Base-by-base conservation (phyloP, 1,139 yeast genomes). In the Candida freyschussii region DNA sequence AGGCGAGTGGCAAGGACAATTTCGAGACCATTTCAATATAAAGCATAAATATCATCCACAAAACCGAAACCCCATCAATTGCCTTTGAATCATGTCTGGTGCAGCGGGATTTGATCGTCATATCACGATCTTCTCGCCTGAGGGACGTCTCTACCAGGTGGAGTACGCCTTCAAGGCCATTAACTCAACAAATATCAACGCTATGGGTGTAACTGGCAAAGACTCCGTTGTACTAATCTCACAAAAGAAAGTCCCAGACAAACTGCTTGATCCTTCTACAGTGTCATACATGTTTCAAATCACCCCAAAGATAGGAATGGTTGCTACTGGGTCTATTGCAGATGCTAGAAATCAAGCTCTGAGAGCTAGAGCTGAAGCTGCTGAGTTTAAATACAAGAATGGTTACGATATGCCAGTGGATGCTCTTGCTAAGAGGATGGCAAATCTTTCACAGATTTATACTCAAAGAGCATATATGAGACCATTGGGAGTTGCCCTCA, bases 401-500 rank as follows among this genome's bases (percentile, higher is more conserved):
- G 98, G 98, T 21, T 91, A 87, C 57, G 96, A 86, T 55, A 89
- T 91, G 86, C 97, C 98, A 3, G 87, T 86, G 45, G 96, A 87
- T 55, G 87, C 84, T 30, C 69, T 91, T 52, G 87, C 96, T 30
- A 91, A 89, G 65, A 75, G 96, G 56, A 81, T 91, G 82, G 98
- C 97, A 39, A 91, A 91, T 56, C 65, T 87, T 52, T 83, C 95
- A 30, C 98, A 91, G 66, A 76, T 91, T 45, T 91, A 87, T 60
- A 91, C 98, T 27, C 98, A 91, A 63, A 74, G 97, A 56, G 98
- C 98, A n/a, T 91, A 91, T 60, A 91, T 91, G 97, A 77, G 98
- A 60, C 98, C 98, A 17, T 69, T 89, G 46, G 96, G 96, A 24
- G 96, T 87, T 36, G 86, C 95, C 18, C 71, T 87, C 53, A 87